Evolutionary conservation across 768 basidiomycete genomes (phyloP).

Genomic region (Dacryopinax primogenitus): DNA sequence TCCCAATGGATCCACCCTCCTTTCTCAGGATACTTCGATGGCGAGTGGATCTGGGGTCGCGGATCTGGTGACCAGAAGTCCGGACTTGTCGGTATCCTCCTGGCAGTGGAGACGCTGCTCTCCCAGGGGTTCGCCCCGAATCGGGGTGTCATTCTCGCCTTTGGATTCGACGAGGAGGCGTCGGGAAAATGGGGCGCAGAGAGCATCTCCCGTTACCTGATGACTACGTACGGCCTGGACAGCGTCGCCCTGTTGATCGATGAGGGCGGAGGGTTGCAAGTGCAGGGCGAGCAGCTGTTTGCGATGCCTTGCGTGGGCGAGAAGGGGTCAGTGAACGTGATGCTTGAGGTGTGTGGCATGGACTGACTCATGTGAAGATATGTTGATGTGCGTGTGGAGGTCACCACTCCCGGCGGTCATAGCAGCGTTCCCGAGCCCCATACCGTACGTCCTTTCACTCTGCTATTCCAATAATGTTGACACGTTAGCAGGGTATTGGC

Average conservation of each 20-base stretch:
- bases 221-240: constrained; percentile 52
- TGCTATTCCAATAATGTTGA: not conserved
- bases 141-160: constrained; percentile 48
- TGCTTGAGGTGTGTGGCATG: constrained; percentile 48
- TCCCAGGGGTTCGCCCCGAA: constrained; percentile 50
- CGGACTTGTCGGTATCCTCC: constrained; percentile 22
- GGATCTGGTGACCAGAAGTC: constrained; percentile 25
- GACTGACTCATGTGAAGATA: constrained; percentile 63
- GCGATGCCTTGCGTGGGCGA: constrained; percentile 9
- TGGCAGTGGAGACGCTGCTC: constrained; percentile 50
- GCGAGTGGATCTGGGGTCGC: constrained; percentile 25
- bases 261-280: constrained; percentile 53
- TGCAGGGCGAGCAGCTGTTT: not conserved
- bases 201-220: constrained; percentile 33
- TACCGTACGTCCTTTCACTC: constrained; percentile 38
- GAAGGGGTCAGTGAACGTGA: constrained; percentile 19
- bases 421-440: constrained; percentile 73
- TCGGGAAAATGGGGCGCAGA: constrained; percentile 29
- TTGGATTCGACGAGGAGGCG: constrained; percentile 61
- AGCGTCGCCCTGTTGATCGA: constrained; percentile 71
- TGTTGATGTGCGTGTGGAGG: constrained; percentile 49
- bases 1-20: constrained; percentile 37
- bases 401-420: constrained; percentile 66
- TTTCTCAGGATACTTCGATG: constrained; percentile 22
- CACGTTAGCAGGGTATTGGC: constrained; percentile 52